Evolutionary conservation across 2,329 filamentous ascomycete genomes (phyloP).

Genomic region (Penicillium paneum): DNA sequence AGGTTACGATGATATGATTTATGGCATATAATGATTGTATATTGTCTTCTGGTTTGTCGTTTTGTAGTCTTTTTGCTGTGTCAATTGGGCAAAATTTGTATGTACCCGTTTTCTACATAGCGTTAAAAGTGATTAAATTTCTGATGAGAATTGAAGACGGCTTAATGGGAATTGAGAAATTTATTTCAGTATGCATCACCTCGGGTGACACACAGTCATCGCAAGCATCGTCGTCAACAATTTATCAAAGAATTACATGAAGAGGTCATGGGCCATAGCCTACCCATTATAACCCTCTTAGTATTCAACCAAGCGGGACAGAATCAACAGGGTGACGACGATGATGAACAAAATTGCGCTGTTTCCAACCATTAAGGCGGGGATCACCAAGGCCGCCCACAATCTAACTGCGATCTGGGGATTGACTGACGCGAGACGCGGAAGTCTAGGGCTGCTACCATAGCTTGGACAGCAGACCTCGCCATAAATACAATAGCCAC

Average conservation of each 20-base stretch:
- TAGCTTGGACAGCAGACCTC: too few relatives aligned
- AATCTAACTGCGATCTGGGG: constrained; percentile 11
- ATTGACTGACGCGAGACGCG: constrained; percentile 34
- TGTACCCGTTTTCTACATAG: constrained; percentile 5
- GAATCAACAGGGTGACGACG: constrained; percentile 21
- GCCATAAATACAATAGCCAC: constrained; percentile 27
- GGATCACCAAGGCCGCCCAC: background rate
- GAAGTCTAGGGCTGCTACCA: too few relatives aligned
- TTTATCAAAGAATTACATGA: constrained; percentile 30
- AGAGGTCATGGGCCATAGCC: constrained; percentile 28
- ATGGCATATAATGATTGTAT: background rate
- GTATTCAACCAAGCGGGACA: constrained; percentile 32
- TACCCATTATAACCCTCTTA: constrained; percentile 26
- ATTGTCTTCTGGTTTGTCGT: background rate
- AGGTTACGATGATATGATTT: constrained; percentile 16
- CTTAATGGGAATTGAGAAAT: background rate
- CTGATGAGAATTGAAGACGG: background rate
- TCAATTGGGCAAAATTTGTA: constrained; percentile 6
- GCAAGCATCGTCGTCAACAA: too few relatives aligned
- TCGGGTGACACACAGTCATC: too few relatives aligned
- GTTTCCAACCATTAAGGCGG: constrained; percentile 11
- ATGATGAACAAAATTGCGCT: constrained; percentile 21
- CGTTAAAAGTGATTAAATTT: background rate
- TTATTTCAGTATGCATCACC: too few relatives aligned
- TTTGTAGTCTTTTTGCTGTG: background rate